Evolutionary conservation across 768 basidiomycete species (phyloP).

Genomic region (Antrodiella citrinella): DNA sequence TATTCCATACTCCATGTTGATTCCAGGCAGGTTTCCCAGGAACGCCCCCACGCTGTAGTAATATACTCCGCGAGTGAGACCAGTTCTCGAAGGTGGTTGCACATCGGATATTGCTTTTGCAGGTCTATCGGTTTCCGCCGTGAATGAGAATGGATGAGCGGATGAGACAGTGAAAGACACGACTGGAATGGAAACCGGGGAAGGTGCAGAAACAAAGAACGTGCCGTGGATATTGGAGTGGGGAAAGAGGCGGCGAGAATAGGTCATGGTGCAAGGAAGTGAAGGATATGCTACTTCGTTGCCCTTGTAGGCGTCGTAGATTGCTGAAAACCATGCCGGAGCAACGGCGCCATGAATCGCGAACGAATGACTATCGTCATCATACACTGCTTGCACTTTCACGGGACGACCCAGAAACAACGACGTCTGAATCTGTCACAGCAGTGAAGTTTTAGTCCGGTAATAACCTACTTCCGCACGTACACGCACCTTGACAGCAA

Average conservation of each 20-base stretch:
- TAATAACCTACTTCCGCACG: too few relatives aligned
- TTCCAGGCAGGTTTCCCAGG: conserved; percentile 35
- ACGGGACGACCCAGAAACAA: background rate
- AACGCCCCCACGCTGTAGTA: conserved; percentile 45
- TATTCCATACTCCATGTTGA: conserved; percentile 45
- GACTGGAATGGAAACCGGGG: conserved; percentile 28
- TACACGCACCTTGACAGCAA: conserved; percentile 30
- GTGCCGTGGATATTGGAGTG: conserved; percentile 38
- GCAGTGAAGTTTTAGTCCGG: too few relatives aligned
- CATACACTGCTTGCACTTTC: conserved; percentile 18
- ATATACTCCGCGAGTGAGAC: conserved; percentile 37
- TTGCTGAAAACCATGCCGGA: conserved; percentile 16
- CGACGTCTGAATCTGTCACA: too few relatives aligned
- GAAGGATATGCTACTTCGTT: conserved; percentile 3
- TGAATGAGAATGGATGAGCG: conserved; percentile 23
- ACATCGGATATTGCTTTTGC: background rate
- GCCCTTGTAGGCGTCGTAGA: background rate
- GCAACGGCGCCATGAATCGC: conserved; percentile 30
- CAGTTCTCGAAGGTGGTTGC: conserved; percentile 38
- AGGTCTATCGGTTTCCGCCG: conserved; percentile 11
- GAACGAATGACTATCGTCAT: conserved; percentile 38
- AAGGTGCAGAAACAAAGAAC: conserved; percentile 30
- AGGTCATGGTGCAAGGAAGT: conserved; percentile 29
- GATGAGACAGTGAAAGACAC: conserved; percentile 30
- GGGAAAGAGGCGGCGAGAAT: conserved; percentile 45